Base-by-base conservation (phyloP, 768 basidiomycete genomes). In the Pisolithus marmoratus region DNA sequence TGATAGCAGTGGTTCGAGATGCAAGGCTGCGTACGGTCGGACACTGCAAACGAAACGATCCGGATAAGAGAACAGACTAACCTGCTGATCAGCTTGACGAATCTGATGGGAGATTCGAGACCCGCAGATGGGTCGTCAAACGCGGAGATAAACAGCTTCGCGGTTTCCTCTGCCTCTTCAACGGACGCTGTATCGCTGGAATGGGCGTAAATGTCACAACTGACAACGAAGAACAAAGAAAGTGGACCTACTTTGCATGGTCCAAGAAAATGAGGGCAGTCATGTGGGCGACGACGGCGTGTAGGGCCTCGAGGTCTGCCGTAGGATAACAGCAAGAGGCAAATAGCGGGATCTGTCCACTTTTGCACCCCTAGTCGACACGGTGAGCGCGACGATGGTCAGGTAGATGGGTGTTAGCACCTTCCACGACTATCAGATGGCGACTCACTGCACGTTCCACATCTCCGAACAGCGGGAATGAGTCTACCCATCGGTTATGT, bases 241-340 rank as follows among this genome's bases (percentile, higher is more conserved):
- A 14, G 9, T 36, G 19, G 15, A 54, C 50, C 12, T 53, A 19
- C 62, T 58, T 63, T 29, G 60, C 34, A 26, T 60, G 53, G 26
- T 63, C 62, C 17, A 63, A 40, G n/a, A 61, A 57, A 31, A 63
- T 47, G 42, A 58, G 56, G 51, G 57, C 54, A 54, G 49, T 60
- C 57, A 62, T 57, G 3, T 24, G 54, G 7, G 60, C 57, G 4
- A 62, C 51, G 48, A 54, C 53, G 36, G 58, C 59, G 17, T 51
- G 54, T 36, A 63, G 42, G 38, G 56, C 57, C 11, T 48, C 46
- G 17, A 46, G 50, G 42, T 55, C 54, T 6, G 62, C 58, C 5
- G 55, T 49, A 19, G 60, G 62, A 52, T 58, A 62, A 8, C 51
- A 48, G 8, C 54, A 54, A 17, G 59, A 53, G 8, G 58, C 55